phyloP scores from a whole-genome alignment of 345 rosid species.

The Aurinia saxatilis region DNA sequence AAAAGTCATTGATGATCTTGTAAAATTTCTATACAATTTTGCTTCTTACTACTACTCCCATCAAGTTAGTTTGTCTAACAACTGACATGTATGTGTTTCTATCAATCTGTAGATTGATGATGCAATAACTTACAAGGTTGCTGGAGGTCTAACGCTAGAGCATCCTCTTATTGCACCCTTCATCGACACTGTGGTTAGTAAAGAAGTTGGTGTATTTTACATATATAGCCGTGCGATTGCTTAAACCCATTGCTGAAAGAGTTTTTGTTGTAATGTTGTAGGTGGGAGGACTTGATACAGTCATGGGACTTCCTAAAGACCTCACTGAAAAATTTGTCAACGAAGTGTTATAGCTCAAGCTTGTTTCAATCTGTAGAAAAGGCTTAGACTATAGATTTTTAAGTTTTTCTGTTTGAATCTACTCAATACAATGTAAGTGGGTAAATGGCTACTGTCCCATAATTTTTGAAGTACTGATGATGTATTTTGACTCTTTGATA shows the following conservation, averaged over 20 bases:
- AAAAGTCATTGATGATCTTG: conserved; percentile 68
- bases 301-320: conserved; percentile 87
- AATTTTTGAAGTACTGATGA: neutral
- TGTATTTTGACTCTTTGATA: neutral
- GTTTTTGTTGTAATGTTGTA: conserved; percentile 24
- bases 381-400: neutral
- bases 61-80: neutral
- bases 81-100: neutral
- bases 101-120: conserved; percentile 56
- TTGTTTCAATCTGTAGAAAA: neutral
- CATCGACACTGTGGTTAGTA: conserved; percentile 70
- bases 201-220: neutral
- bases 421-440: neutral
- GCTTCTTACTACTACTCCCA: neutral
- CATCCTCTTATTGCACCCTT: conserved; percentile 77
- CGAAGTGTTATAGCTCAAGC: conserved; percentile 37
- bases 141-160: conserved; percentile 86
- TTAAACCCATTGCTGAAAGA: conserved; percentile 44
- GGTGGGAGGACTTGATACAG: conserved; percentile 78
- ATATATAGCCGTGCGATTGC: neutral
- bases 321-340: conserved; percentile 59
- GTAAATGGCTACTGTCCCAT: neutral
- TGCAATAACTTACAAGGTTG: conserved; percentile 55
- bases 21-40: conserved; percentile 22
- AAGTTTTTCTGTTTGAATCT: neutral